These are phyloP conservation scores for Podospora bellae-mahoneyi DNA, from an alignment of 495 filamentous ascomycete genomes.

Conservation along the genomic window DNA sequence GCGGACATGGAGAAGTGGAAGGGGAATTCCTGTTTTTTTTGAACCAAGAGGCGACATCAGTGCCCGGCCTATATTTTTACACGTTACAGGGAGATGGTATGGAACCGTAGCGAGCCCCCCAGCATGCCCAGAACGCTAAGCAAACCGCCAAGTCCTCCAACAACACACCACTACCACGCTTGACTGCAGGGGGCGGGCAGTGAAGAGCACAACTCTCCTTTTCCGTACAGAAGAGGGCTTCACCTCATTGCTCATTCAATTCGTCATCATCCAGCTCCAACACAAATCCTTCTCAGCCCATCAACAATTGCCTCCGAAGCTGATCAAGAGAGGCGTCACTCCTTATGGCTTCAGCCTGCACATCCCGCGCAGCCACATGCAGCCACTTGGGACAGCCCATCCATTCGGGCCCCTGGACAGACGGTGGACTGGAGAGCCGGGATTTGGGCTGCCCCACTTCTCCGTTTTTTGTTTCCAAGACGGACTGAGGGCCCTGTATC, in stretches of 20 bases:
- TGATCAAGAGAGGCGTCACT: not conserved
- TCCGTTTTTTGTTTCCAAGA: too few relatives aligned
- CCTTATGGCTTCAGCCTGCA: too few relatives aligned
- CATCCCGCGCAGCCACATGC: not conserved
- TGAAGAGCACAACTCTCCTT: too few relatives aligned
- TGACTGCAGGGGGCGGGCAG: not conserved
- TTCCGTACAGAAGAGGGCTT: too few relatives aligned
- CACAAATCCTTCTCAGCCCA: too few relatives aligned
- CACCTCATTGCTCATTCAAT: not conserved
- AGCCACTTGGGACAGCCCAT: not conserved
- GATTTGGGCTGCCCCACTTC: too few relatives aligned
- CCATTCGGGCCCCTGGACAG: not conserved
- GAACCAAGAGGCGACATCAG: not conserved
- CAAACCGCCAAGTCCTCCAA: slow-evolving; percentile 5
- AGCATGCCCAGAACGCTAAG: not conserved
- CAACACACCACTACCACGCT: slow-evolving; percentile 7
- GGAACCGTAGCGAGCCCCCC: slow-evolving; percentile 4
- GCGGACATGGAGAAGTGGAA: not conserved
- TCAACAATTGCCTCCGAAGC: not conserved
- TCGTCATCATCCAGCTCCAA: not conserved
- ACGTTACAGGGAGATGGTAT: not conserved
- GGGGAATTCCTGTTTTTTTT: slow-evolving; percentile 3
- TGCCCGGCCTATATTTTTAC: slow-evolving; percentile 3
- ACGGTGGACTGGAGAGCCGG: not conserved
- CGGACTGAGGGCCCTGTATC: too few relatives aligned